These are phyloP conservation scores for Lagenaria siceraria DNA, from an alignment of 306 rosid genomes.

Conservation along the genomic window DNA sequence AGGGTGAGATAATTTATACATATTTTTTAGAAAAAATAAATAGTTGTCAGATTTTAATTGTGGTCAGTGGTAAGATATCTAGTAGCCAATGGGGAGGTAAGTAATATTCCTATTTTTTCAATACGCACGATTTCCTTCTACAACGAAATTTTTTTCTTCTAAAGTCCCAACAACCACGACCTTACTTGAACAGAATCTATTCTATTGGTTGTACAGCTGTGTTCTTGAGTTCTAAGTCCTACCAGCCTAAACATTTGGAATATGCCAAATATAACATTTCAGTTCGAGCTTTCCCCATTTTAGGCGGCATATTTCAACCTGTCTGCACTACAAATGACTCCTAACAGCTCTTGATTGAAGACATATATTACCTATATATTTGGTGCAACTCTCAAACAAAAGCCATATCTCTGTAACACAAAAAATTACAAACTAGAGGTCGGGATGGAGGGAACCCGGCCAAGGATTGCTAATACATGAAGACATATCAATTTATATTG, in stretches of 20 bases:
- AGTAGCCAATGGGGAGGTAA: background rate
- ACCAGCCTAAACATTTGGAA: background rate
- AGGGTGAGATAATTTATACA: background rate
- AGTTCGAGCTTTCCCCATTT: background rate
- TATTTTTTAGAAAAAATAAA: background rate
- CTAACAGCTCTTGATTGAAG: background rate
- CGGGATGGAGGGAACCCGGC: background rate
- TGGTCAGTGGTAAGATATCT: too few relatives aligned
- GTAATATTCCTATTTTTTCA: background rate
- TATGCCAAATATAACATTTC: background rate
- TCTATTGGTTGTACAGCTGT: too few relatives aligned
- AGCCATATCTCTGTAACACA: too few relatives aligned
- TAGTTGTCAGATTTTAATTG: background rate
- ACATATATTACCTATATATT: background rate
- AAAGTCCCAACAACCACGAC: too few relatives aligned
- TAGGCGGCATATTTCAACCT: background rate
- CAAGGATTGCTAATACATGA: background rate
- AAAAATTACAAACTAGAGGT: background rate
- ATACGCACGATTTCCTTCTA: background rate
- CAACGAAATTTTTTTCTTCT: background rate
- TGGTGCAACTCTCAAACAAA: background rate
- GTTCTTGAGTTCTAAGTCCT: too few relatives aligned
- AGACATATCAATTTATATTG: background rate
- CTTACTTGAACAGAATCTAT: too few relatives aligned
- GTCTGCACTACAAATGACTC: background rate